Conservation (phyloP, 148 eudicot genomes). For the Persicaria tinctoria region DNA sequence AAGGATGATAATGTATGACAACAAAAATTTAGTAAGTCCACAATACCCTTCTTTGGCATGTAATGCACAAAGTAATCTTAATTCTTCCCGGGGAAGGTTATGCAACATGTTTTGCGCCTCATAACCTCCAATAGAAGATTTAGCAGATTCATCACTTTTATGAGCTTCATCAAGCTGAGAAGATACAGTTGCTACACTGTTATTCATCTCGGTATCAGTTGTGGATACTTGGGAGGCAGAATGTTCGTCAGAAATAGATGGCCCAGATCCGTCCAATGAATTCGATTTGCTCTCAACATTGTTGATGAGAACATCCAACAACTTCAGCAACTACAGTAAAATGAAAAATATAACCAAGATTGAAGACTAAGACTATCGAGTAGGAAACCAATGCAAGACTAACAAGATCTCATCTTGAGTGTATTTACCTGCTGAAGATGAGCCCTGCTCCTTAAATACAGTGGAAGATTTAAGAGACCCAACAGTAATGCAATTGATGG, state of each 20-base stretch:
- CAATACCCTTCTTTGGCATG: conserved; percentile 92
- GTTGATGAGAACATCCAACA: conserved; percentile 79
- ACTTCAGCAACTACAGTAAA: conserved; percentile 52
- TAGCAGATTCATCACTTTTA: conserved; percentile 41
- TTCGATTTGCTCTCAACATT: conserved; percentile 67
- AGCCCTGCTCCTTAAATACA: conserved; percentile 78
- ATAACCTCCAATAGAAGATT: conserved; percentile 17
- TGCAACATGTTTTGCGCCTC: conserved; percentile 37
- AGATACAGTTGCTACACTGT: conserved; percentile 26
- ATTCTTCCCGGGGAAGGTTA: conserved; percentile 68
- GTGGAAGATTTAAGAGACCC: conserved; percentile 78
- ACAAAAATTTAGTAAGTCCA: not conserved
- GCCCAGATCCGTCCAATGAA: conserved; percentile 37
- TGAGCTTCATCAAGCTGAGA: conserved; percentile 30
- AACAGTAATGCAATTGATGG: conserved; percentile 66
- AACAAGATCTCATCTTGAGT: not conserved
- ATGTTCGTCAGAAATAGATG: conserved; percentile 41
- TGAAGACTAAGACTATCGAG: not conserved
- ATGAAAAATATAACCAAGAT: not conserved
- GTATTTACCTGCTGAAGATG: conserved; percentile 88
- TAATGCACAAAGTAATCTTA: conserved; percentile 73
- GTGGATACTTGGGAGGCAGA: conserved; percentile 35
- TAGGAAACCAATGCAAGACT: not conserved
- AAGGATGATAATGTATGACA: not conserved
- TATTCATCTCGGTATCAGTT: conserved; percentile 37